These are phyloP conservation scores for Yarrowia hollandica DNA, from an alignment of 805 yeast species.

Conservation along the genomic window DNA sequence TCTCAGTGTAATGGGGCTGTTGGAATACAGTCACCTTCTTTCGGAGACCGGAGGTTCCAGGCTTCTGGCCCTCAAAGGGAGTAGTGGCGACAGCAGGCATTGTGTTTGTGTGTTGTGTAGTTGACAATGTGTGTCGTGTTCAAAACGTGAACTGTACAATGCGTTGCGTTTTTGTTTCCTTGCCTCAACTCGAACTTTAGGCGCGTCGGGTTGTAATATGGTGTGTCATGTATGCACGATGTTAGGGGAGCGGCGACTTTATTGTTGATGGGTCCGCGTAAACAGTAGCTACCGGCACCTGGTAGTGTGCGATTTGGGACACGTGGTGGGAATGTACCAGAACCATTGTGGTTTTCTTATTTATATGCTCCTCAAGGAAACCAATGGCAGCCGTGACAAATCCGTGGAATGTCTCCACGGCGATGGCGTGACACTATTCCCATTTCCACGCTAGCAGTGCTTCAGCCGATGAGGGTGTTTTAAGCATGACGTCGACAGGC, in stretches of 20 bases:
- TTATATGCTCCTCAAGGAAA: no score
- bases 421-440: no score
- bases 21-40: slow-evolving; percentile 86
- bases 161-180: slow-evolving; percentile 4
- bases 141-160: neutral
- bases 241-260: slow-evolving; percentile 11
- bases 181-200: slow-evolving; percentile 1
- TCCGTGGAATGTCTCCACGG: neutral
- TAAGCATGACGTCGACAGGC: no score
- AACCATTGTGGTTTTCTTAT: no score
- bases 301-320: no score
- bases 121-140: slow-evolving; percentile 11
- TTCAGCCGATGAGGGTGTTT: no score
- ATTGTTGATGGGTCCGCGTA: neutral
- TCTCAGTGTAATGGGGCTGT: slow-evolving; percentile 80
- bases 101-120: neutral
- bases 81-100: slow-evolving; percentile 54
- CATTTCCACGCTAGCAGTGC: no score
- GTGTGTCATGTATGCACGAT: slow-evolving; percentile 15
- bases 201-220: slow-evolving; percentile 18
- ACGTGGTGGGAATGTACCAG: no score
- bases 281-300: no score
- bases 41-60: slow-evolving; percentile 96
- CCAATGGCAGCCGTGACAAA: no score
- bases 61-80: slow-evolving; percentile 88